Conservation (phyloP, 2,329 filamentous ascomycete genomes). For the Cytospora paraplurivora region DNA sequence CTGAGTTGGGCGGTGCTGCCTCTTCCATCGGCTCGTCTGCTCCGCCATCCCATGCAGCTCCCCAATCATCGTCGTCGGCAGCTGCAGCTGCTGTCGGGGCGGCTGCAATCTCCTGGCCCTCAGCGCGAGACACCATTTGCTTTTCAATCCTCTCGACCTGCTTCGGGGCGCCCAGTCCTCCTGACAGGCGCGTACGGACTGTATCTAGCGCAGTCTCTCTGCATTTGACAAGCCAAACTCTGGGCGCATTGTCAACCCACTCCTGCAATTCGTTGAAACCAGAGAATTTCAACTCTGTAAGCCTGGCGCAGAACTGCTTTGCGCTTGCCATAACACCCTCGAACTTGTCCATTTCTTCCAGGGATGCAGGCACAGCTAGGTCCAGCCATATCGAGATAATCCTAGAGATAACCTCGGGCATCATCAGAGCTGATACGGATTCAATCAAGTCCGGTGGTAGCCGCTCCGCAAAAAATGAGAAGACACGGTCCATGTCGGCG, state of each 20-base stretch:
- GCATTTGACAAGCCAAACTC: slow-evolving; percentile 83
- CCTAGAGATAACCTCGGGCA: slow-evolving; percentile 67
- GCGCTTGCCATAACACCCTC: slow-evolving; percentile 69
- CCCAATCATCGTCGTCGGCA: slow-evolving; percentile 66
- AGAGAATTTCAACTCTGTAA: slow-evolving; percentile 66
- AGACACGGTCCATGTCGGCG: slow-evolving; percentile 53
- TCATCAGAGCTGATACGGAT: slow-evolving; percentile 67
- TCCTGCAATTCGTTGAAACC: slow-evolving; percentile 65
- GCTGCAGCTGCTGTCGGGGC: slow-evolving; percentile 39
- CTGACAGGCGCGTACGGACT: slow-evolving; percentile 68
- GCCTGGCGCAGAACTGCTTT: slow-evolving; percentile 61
- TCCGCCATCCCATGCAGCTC: slow-evolving; percentile 76
- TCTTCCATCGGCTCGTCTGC: slow-evolving; percentile 47
- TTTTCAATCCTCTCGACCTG: slow-evolving; percentile 84
- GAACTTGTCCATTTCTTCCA: slow-evolving; percentile 72
- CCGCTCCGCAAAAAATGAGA: slow-evolving; percentile 54
- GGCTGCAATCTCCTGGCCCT: slow-evolving; percentile 66
- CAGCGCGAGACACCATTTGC: slow-evolving; percentile 69
- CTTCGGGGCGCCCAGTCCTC: slow-evolving; percentile 64
- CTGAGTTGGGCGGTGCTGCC: slow-evolving; percentile 18
- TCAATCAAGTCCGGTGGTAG: slow-evolving; percentile 58
- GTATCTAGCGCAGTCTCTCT: slow-evolving; percentile 77
- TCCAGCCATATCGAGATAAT: slow-evolving; percentile 77
- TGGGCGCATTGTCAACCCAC: slow-evolving; percentile 80
- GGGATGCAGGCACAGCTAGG: slow-evolving; percentile 71